phyloP scores from a whole-genome alignment of 169 alveolate genomes.

The Nephromyces sp. region DNA sequence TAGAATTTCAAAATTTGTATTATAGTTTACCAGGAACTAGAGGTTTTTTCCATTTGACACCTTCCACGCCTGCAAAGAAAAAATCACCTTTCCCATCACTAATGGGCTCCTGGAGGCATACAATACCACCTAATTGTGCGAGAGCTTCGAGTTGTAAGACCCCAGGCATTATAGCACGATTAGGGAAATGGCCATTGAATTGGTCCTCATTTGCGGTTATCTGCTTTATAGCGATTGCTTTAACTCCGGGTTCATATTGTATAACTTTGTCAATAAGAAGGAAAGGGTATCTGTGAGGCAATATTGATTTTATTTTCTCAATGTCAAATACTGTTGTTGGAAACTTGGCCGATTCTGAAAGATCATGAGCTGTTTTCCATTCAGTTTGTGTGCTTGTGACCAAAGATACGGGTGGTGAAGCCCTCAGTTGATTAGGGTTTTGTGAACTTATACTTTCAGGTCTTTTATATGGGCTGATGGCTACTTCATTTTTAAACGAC shows the following conservation, averaged over 20 bases:
- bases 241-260: conserved; percentile 32
- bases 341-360: no score
- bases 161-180: conserved; percentile 48
- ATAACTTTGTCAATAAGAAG: conserved; percentile 50
- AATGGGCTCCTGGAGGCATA: conserved; percentile 41
- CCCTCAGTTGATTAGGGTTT: no score
- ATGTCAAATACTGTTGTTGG: conserved; percentile 11
- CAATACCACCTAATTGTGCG: conserved; percentile 52
- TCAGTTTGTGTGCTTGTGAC: no score
- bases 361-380: no score
- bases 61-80: conserved; percentile 53
- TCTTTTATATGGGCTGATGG: no score
- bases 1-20: background rate
- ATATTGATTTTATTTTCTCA: conserved; percentile 32
- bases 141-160: conserved; percentile 52
- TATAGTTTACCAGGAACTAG: conserved; percentile 43
- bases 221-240: conserved; percentile 46
- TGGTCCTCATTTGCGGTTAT: conserved; percentile 40
- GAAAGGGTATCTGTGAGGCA: conserved; percentile 53
- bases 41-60: conserved; percentile 51
- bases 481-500: no score
- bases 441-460: no score
- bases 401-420: no score
- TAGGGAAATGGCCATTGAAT: conserved; percentile 54
- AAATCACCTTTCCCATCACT: conserved; percentile 33